A percentile compares a stretch with the other conserved stretches of the same genome.
Conservation (phyloP, 257 asterid species). For the Apocynum venetum region DNA sequence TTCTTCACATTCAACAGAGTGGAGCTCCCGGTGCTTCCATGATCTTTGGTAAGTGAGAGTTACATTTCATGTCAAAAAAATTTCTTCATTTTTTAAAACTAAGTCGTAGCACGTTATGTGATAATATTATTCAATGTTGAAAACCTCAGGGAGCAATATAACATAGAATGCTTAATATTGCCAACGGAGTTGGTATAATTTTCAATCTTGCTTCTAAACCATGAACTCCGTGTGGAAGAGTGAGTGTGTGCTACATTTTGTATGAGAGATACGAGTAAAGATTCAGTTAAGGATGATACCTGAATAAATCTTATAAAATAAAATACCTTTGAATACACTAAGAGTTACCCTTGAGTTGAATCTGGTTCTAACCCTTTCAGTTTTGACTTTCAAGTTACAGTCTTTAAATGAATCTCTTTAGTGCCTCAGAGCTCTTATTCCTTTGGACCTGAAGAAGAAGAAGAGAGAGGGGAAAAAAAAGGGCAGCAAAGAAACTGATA, state of each 20-base stretch:
- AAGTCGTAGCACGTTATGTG: background rate
- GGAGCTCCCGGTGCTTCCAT: constrained; percentile 67
- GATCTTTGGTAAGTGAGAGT: constrained; percentile 9
- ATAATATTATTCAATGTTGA: background rate
- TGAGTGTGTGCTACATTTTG: too few species aligned
- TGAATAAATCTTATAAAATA: too few species aligned
- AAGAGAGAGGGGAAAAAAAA: background rate
- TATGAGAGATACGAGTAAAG: too few species aligned
- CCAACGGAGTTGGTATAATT: too few species aligned
- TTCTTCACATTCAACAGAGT: constrained; percentile 61
- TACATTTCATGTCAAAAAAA: background rate
- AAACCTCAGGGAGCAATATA: background rate
- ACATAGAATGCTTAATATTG: background rate
- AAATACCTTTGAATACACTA: too few species aligned
- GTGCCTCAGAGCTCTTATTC: background rate
- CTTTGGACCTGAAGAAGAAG: background rate
- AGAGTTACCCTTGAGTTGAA: too few species aligned
- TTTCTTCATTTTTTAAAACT: background rate
- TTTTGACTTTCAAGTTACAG: too few species aligned
- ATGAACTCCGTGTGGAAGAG: too few species aligned
- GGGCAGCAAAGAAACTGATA: background rate
- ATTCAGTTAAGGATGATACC: too few species aligned
- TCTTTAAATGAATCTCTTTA: background rate
- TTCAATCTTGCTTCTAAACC: too few species aligned
- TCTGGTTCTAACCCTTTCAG: too few species aligned